Evolutionary conservation across 768 basidiomycete genomes (phyloP), one percentile per base, ranked within the genome.

Genomic region (Hericium erinaceus): DNA sequence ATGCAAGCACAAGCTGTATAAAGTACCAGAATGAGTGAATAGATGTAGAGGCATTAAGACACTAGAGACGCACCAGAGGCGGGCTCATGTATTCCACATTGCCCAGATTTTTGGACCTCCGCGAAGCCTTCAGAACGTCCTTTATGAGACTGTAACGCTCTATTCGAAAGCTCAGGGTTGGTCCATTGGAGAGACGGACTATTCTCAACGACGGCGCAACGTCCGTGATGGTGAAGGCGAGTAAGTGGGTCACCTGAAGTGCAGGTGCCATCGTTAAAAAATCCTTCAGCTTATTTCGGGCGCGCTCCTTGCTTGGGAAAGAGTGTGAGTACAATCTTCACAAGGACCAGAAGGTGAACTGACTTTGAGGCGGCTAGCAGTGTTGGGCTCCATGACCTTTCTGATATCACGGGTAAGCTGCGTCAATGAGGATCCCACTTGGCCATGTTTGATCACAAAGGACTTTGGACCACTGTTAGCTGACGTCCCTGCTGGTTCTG

Each of bases 351-450:
- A 39, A 20, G 38, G 37, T 52, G 53, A 26, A 74, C 75, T 62
- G 60, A 95, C 95, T 73, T 76, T 85, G n/a, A 99, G 79, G 52
- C 97, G 80, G 61, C 85, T 87, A 18, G 95, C 97, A 13, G 97
- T 99, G 67, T 98, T 92, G 59, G 97, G 97, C 69, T 99, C 97
- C 91, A 99, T 92, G 59, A 97, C 91, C 71, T 91, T 90, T 66
- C 97, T 79, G 67, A 97, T 75, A 73, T 99, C 95, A 57, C 90
- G 81, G 18, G 98, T 95, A 39, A 99, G 86, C 67, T 94, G 91
- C 4, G 84, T 73, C 57, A 98, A 75, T 8, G 92, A 92, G 52
- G 80, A 77, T 18, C 97, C 95, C 33, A 98, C 94, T 57, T 86
- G 84, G 41, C 97, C 97, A 73, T 95, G 92, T 70, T 95, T 95